Evolutionary conservation across 2,329 filamentous ascomycete species (phyloP), one percentile per base, ranked within the genome.

Genomic region (Fusarium graminum): DNA sequence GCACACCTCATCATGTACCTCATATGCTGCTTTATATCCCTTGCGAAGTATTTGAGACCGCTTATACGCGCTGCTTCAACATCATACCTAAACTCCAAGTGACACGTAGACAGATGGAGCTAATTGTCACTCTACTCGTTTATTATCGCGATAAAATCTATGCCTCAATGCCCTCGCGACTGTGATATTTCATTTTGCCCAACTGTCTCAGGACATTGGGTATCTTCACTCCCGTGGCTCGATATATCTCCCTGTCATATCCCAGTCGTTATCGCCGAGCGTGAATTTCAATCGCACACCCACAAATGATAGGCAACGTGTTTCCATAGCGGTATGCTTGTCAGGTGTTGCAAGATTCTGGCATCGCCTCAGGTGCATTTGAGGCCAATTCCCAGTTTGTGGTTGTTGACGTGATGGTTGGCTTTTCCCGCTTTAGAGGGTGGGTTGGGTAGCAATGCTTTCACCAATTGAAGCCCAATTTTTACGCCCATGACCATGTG

Each of bases 381-480:
- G 58, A 66, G 62, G 57, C 51, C 62, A 53, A 59, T 40, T 47
- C 50, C 34, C 25, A 39, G 26, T 40, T 51, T 56, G 43, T n/a
- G 52, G 58, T 56, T 46, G 52, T 54, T 67, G 53, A 36, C 29
- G 50, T 36, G 50, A 36, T n/a, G 39, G 46, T 45, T 63, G 65
- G 32, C 53, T 52, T 52, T 49, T 51, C 55, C 51, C 38, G 36
- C 55, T 58, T 55, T 57, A 55, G 63, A 63, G 68, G 65, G 65
- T 68, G 65, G 59, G 75, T 79, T 78, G 77, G 77, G 77, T 77
- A 79, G 70, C 77, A 76, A 79, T 74, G 76, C 76, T 72, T 67
- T 64, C 72, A 68, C 76, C 74, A 74, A 74, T 79, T 75, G 72
- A 66, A 69, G 76, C 76, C 76, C 71, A 76, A 78, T 74, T 69